Evolutionary conservation across 2,329 filamentous ascomycete genomes (phyloP), one percentile per base, ranked within the genome.

Genomic region (Cercospora beticola): DNA sequence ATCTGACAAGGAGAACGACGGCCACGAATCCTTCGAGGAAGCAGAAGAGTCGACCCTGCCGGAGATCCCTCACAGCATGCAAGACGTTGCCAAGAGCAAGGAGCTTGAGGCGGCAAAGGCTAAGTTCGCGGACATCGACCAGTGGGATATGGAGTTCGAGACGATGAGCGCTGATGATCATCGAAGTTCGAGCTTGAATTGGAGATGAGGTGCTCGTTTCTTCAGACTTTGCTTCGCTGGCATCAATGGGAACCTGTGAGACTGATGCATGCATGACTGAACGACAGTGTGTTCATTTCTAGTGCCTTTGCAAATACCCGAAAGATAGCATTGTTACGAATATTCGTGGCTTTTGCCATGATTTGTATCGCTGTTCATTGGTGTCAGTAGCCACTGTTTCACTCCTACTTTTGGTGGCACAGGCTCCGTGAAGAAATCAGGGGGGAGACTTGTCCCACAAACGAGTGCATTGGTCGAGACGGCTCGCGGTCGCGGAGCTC

Each of bases 71-170:
- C 62, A 64, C 31, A 74, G 31, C 74, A 77, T 79, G 71, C 69
- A 74, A 5, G 79, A 78, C 16, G 74, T 69, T 68, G 74, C 75
- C 10, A 72, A 74, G 60, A 78, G 75, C 49, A 74, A 73, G 28
- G 80, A 82, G 72, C 74, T 85, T 40, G 78, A 79, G 69, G 81
- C 77, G 1, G 81, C 82, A 28, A 80, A 79, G 70, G 79, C 81
- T 72, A 84, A 84, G 72, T 85, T 85, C 70, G 81, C 78, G 28
- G 83, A 84, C 65, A 80, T 85, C 5, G 83, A 85, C 72, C 75
- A 80, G 26, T 85, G 82, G 78, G 83, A 84, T 68, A 79, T 85
- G 76, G 82, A 84, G 58, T 85, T 85, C 74, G 83, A 84, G 76
- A 84, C 79, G 64, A 80, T 83, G 70, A 83, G 80, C 63, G 78